Evolutionary conservation across 352 stramenopile genomes (phyloP), one percentile per base, ranked within the genome.

Genomic region (Pythium diclinum): DNA sequence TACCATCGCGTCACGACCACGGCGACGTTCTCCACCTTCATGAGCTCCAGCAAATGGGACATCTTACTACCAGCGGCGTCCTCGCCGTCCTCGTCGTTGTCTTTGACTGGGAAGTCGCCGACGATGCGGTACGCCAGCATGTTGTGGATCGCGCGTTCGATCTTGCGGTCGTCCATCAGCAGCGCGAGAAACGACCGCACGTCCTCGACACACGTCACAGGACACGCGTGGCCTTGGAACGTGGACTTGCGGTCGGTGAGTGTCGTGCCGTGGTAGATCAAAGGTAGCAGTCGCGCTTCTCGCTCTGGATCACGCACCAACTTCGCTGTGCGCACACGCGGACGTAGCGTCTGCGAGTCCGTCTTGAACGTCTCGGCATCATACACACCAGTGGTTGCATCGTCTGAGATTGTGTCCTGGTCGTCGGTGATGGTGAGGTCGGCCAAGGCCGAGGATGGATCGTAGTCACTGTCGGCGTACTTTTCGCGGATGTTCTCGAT

Each of bases 41-140:
- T 83, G 42, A 96, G 77, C 61, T 95, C 85, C 7, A 96, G 67
- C 59, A 96, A 47, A 44, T 91, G 83, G 30, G 84, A 91, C 52
- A 96, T 64, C 57, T 94, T 94, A 61, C 77, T 91, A 4, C 86
- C 88, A 17, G 86, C 88, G 47, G 73, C 88, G 64, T 91, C 75
- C 54, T 96, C 88, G 28, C 88, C 88, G 61, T 96, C 88, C 36
- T 94, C 85, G 64, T 96, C 88, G 65, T 94, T 94, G 61, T 96
- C 88, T 38, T 94, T 94, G 56, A 93, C 66, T 2, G 78, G 71
- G 46, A 85, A 85, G 38, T 85, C 75, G 16, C 79, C 74, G 21
- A 89, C 69, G 63, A 95, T 91, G 38, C 86, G 85, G 69, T 95
- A 96, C 40, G 85, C 88, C 32, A 95, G 74, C 80, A 96, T 95